Evolutionary conservation across 805 yeast species (phyloP), one percentile per base, ranked within the genome.

Genomic region (Wickerhamomyces hampshirensis): DNA sequence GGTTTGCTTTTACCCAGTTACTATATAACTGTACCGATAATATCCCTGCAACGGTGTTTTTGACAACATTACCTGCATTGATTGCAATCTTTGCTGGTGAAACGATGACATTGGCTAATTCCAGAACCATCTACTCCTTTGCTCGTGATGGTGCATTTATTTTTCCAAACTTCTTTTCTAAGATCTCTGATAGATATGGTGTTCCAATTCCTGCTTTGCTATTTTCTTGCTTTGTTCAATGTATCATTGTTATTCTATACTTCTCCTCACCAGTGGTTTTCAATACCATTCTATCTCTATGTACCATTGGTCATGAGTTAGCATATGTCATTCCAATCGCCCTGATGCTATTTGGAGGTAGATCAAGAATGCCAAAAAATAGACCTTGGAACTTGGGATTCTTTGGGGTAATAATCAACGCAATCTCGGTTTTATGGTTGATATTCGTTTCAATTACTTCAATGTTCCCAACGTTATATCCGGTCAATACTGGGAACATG

Each of bases 71-170:
- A 12, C 56, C 56, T 21, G 51, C 56, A 4, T 28, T 50, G 3
- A 40, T 43, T 28, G 53, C 53, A 2, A 27, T 53, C 5, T 48
- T 49, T 28, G 56, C 56, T 5, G 55, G 47, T 27, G 56, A 53
- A 24, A 50, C 50, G 11, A 51, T 55, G 52, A 54, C 61, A n/a
- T 42, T 60, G 19, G 54, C 60, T 7, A 58, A 60, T 26, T 49
- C 56, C 10, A 49, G 64, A 46, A 53, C 61, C 19, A 52, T 58
- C 26, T 59, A 58, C 51, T 49, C 65, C 9, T 59, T 61, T 50
- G 60, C 63, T n/a, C 49, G 57, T 39, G 58, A 57, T 26, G 58
- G 59, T 42, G 63, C 61, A 6, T 48, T 58, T 33, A 58, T 61
- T 29, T 59, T 56, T 43, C 60, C 63, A 32, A 42, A 45, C 12